phyloP scores from a whole-genome alignment of 495 filamentous ascomycete species.

The Penicillium turbatum region DNA sequence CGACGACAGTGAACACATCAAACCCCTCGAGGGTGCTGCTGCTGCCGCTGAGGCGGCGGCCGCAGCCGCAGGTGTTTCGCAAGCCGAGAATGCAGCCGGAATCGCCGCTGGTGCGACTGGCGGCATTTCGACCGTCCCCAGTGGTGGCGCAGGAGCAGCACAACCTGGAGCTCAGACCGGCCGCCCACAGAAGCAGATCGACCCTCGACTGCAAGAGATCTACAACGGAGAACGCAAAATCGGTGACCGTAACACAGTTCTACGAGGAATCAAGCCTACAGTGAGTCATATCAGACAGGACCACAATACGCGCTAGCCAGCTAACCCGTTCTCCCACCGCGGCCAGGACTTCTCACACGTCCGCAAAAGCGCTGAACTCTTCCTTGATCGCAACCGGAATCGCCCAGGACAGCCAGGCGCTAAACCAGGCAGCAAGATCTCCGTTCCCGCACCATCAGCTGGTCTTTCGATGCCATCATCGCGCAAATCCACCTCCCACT shows the following conservation, averaged over 20 bases:
- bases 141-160: constrained; percentile 48
- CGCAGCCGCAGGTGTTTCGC: constrained; percentile 39
- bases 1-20: constrained; percentile 90
- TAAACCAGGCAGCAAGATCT: constrained; percentile 40
- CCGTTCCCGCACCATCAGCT: constrained; percentile 40
- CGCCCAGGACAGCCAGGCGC: constrained; percentile 37
- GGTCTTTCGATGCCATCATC: constrained; percentile 37
- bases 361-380: constrained; percentile 76
- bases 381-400: constrained; percentile 62
- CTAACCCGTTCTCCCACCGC: not conserved
- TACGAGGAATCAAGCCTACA: constrained; percentile 85
- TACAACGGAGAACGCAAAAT: constrained; percentile 86
- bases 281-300: constrained; percentile 47
- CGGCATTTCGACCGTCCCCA: constrained; percentile 35
- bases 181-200: constrained; percentile 56
- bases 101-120: constrained; percentile 43
- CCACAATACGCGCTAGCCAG: not conserved
- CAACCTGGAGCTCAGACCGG: constrained; percentile 49
- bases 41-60: constrained; percentile 49
- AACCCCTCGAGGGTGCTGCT: constrained; percentile 62
- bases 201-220: constrained; percentile 78
- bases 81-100: constrained; percentile 34
- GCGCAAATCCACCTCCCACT: constrained; percentile 49
- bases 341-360: constrained; percentile 89
- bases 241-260: constrained; percentile 84